A percentile compares a stretch with the other conserved stretches of the same genome.
Conservation (phyloP, 1,284 basidiomycete species). For the Porogramme epimiltina region DNA sequence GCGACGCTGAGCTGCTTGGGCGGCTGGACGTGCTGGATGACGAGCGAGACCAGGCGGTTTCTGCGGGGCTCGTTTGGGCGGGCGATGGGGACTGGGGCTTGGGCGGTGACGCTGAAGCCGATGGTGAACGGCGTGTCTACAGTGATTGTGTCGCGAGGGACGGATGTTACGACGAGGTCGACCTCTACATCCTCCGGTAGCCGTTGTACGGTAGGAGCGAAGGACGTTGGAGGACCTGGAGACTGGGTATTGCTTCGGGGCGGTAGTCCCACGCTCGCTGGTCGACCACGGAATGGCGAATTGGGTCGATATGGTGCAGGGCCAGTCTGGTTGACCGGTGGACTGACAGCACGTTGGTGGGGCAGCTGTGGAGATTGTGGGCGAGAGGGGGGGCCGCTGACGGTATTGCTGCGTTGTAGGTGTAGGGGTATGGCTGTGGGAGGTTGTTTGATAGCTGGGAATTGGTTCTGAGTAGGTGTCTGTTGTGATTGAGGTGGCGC, state of each 20-base stretch:
- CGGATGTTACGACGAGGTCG: constrained; percentile 55
- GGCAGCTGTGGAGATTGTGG: constrained; percentile 52
- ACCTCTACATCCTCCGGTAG: constrained; percentile 49
- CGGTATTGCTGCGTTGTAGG: constrained; percentile 56
- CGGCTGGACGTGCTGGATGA: constrained; percentile 63
- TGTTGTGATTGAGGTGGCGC: constrained; percentile 20
- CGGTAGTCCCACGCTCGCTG: constrained; percentile 37
- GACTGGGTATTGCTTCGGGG: constrained; percentile 48
- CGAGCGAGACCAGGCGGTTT: constrained; percentile 50
- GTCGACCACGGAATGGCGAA: constrained; percentile 56
- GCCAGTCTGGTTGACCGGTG: constrained; percentile 33
- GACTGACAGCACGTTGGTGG: constrained; percentile 45
- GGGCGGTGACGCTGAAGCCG: constrained; percentile 50
- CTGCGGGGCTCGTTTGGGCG: constrained; percentile 32
- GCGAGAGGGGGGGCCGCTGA: constrained; percentile 44
- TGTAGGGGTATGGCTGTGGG: constrained; percentile 72
- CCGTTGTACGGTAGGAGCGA: constrained; percentile 14
- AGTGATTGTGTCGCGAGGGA: constrained; percentile 45
- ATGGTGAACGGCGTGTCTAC: constrained; percentile 63
- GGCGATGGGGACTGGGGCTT: constrained; percentile 38
- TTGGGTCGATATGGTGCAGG: constrained; percentile 47
- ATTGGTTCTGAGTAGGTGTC: constrained; percentile 29
- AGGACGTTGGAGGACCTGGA: constrained; percentile 36
- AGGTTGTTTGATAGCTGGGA: constrained; percentile 45
- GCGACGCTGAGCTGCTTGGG: constrained; percentile 29